phyloP scores from a whole-genome alignment of 768 basidiomycete genomes.

The Boletus rubescentipes region DNA sequence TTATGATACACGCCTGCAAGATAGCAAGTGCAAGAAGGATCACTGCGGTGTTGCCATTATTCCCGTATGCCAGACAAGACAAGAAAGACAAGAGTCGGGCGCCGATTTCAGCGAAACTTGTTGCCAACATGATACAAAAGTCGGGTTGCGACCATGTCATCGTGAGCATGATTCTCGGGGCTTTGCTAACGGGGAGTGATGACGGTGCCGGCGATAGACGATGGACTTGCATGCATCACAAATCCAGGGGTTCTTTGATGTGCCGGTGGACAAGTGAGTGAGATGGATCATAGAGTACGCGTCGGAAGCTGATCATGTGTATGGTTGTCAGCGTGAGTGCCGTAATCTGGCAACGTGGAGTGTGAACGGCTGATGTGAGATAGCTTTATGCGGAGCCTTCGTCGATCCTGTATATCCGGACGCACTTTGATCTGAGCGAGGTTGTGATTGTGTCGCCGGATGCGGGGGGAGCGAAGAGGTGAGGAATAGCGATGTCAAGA shows the following conservation, averaged over 20 bases:
- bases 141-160: constrained; percentile 97
- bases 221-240: constrained; percentile 99
- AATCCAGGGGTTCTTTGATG: constrained; percentile 99
- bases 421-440: constrained; percentile 79
- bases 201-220: constrained; percentile 51
- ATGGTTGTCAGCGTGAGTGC: constrained; percentile 47
- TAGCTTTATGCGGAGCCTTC: constrained; percentile 96
- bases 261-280: constrained; percentile 98
- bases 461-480: constrained; percentile 98
- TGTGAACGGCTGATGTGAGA: constrained; percentile 21
- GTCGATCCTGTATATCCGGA: constrained; percentile 91
- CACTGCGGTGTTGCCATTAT: constrained; percentile 96
- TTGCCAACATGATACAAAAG: constrained; percentile 95
- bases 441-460: constrained; percentile 97
- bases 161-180: constrained; percentile 47
- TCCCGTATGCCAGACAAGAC: constrained; percentile 97
- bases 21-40: constrained; percentile 98
- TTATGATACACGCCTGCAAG: constrained; percentile 99
- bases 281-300: background rate
- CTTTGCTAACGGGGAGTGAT: background rate
- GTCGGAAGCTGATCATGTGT: constrained; percentile 14
- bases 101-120: constrained; percentile 96
- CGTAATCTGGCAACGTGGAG: background rate
- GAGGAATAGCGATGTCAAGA: constrained; percentile 10
- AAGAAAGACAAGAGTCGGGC: constrained; percentile 99